A percentile compares a stretch with the other conserved stretches of the same genome.
These are phyloP conservation scores for Exophiala viscosa DNA, from an alignment of 2,329 filamentous ascomycete species.

Conservation along the genomic window DNA sequence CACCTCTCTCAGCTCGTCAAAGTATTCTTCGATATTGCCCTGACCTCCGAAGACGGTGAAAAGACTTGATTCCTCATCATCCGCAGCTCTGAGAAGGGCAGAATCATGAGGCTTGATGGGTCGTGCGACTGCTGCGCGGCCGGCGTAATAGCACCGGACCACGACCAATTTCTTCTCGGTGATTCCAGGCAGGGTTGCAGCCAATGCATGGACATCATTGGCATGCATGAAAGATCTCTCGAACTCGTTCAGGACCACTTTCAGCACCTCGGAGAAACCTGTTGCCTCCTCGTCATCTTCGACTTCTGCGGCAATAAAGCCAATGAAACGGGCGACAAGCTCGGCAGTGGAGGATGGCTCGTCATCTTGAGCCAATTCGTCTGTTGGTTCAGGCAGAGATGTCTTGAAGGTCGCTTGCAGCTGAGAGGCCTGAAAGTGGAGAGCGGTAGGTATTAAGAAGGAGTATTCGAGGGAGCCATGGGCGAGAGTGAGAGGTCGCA, in stretches of 20 bases:
- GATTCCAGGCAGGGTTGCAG: conserved; percentile 81
- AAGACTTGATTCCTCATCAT: conserved; percentile 75
- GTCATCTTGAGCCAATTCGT: conserved; percentile 96
- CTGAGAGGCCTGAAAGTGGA: conserved; percentile 94
- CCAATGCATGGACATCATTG: conserved; percentile 93
- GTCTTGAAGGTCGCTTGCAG: conserved; percentile 86
- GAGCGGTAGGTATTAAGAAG: conserved; percentile 88
- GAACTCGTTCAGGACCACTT: conserved; percentile 90
- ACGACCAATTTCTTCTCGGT: conserved; percentile 87
- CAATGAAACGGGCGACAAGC: conserved; percentile 88
- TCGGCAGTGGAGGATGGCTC: conserved; percentile 96
- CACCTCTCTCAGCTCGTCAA: conserved; percentile 90
- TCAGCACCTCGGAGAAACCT: conserved; percentile 87
- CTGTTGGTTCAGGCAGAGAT: conserved; percentile 83
- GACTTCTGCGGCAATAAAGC: conserved; percentile 81
- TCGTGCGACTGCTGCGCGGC: conserved; percentile 76
- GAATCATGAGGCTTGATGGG: conserved; percentile 91
- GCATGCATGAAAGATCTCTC: conserved; percentile 91
- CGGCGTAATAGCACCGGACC: conserved; percentile 86
- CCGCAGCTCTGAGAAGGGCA: conserved; percentile 81
- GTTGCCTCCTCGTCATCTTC: conserved; percentile 85
- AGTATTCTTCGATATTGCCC: conserved; percentile 99
- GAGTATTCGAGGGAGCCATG: conserved; percentile 96
- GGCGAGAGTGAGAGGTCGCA: conserved; percentile 82
- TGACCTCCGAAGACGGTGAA: conserved; percentile 97